Conservation (phyloP, 495 filamentous ascomycete genomes). For the Aspergillus baeticus region DNA sequence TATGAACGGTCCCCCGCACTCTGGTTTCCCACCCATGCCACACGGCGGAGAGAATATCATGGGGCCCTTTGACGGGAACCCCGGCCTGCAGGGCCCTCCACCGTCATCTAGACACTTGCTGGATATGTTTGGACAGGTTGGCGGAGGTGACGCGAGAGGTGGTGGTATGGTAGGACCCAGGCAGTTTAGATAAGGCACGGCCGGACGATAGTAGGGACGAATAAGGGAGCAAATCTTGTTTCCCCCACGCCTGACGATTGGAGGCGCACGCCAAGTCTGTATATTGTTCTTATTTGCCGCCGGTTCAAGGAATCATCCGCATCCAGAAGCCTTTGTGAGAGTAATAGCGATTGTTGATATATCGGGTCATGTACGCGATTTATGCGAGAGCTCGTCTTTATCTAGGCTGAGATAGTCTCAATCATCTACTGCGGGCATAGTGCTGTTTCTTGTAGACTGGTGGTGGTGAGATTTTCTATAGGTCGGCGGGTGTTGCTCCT, state of each 20-base stretch:
- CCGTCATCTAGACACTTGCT: slow-evolving; percentile 45
- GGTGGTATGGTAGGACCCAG: slow-evolving; percentile 45
- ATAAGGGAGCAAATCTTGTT: neutral
- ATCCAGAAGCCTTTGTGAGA: slow-evolving; percentile 6
- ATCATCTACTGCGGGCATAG: neutral
- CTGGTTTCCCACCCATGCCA: slow-evolving; percentile 47
- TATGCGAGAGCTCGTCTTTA: slow-evolving; percentile 5
- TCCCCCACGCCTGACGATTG: neutral
- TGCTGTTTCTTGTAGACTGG: too few relatives aligned
- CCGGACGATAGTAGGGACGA: neutral
- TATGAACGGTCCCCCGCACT: slow-evolving; percentile 44
- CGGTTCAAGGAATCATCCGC: neutral
- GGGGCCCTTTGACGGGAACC: slow-evolving; percentile 41
- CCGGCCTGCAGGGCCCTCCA: slow-evolving; percentile 39
- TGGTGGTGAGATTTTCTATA: too few relatives aligned
- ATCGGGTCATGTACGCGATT: slow-evolving; percentile 8
- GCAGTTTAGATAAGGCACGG: slow-evolving; percentile 31
- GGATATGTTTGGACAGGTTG: slow-evolving; percentile 47
- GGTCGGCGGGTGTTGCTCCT: neutral
- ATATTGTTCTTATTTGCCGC: neutral
- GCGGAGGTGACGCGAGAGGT: slow-evolving; percentile 35
- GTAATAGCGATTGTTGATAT: slow-evolving; percentile 10
- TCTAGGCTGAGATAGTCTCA: slow-evolving; percentile 10
- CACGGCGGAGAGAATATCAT: slow-evolving; percentile 45
- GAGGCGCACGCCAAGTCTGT: neutral